Conservation (phyloP, 148 eudicot genomes). For the Nyssa sinensis region DNA sequence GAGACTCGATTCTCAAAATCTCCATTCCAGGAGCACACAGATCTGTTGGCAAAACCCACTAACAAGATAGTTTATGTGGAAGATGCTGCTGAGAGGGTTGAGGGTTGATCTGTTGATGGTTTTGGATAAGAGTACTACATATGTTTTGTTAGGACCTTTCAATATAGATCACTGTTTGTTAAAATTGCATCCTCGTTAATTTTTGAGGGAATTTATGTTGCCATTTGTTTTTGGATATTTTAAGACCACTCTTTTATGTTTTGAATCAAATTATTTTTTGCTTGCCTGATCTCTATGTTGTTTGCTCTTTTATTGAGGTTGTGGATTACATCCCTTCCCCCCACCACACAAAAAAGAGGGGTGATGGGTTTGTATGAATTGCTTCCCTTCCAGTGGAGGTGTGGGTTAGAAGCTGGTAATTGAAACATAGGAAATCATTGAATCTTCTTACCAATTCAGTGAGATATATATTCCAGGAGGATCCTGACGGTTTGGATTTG, state of each 20-base stretch:
- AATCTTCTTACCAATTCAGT: too few species aligned
- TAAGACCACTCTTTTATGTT: background rate
- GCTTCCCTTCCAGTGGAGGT: too few species aligned
- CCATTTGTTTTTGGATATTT: too few species aligned
- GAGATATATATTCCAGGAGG: too few species aligned
- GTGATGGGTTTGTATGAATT: too few species aligned
- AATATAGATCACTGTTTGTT: background rate
- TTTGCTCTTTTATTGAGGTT: too few species aligned
- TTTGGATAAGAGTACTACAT: background rate
- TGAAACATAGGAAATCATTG: too few species aligned
- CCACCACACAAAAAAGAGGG: too few species aligned
- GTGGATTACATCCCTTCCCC: too few species aligned
- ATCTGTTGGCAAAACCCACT: slow-evolving; percentile 50
- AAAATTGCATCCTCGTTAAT: background rate
- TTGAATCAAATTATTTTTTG: background rate
- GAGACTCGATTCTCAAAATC: slow-evolving; percentile 73
- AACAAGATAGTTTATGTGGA: slow-evolving; percentile 38
- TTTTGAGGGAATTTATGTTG: background rate
- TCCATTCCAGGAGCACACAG: slow-evolving; percentile 82
- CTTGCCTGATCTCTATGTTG: background rate
- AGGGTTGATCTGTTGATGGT: slow-evolving; percentile 28
- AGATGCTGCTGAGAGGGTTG: slow-evolving; percentile 38
- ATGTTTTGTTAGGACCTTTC: background rate
- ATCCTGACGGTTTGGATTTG: too few species aligned
- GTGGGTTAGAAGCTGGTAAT: too few species aligned